Conservation (phyloP, 2,329 filamentous ascomycete genomes). For the Cytospora piceae region DNA sequence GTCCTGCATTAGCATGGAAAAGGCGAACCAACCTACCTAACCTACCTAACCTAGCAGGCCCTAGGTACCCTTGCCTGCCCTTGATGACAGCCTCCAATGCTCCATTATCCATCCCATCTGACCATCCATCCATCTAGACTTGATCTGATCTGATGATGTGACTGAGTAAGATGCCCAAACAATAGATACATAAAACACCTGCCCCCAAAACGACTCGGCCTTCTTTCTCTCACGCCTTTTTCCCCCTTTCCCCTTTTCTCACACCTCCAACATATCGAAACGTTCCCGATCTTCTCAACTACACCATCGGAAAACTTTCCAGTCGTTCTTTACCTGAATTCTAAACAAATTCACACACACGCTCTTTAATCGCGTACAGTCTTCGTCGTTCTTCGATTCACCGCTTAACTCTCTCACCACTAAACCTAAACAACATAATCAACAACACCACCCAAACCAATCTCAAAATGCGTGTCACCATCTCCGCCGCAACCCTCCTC, state of each 20-base stretch:
- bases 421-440: slow-evolving; percentile 12
- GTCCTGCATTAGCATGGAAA: slow-evolving; percentile 13
- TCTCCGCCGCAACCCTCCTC: slow-evolving; percentile 53
- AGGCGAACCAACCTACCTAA: slow-evolving; percentile 2
- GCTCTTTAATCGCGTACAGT: slow-evolving; percentile 20
- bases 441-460: slow-evolving; percentile 40
- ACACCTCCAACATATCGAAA: slow-evolving; percentile 12
- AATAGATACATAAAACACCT: slow-evolving; percentile 17
- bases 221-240: slow-evolving; percentile 2
- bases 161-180: neutral
- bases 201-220: slow-evolving; percentile 15
- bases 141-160: neutral
- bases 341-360: slow-evolving; percentile 9
- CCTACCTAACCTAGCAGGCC: no score
- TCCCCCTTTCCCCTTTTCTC: neutral
- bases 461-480: slow-evolving; percentile 62
- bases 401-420: no score
- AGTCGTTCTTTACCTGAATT: slow-evolving; percentile 13
- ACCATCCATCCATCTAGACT: no score
- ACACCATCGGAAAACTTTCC: neutral
- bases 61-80: no score
- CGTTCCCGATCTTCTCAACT: slow-evolving; percentile 2
- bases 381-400: neutral
- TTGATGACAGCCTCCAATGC: slow-evolving; percentile 14
- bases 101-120: no score